These are phyloP conservation scores for Aspergillus tanneri DNA, from an alignment of 2,329 filamentous ascomycete species.

Conservation along the genomic window DNA sequence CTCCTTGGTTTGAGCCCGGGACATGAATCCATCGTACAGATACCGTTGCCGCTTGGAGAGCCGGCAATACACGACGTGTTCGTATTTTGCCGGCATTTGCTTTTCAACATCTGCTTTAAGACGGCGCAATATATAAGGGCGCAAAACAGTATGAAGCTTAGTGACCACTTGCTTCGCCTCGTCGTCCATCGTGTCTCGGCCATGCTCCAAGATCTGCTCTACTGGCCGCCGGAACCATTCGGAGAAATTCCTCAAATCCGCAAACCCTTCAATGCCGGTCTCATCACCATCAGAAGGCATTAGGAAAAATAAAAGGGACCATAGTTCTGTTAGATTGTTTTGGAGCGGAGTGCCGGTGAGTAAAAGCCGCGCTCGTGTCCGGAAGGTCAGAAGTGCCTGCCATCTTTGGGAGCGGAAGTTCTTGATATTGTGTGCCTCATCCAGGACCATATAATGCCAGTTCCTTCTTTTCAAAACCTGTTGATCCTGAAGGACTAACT, in stretches of 20 bases:
- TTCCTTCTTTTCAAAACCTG: slow-evolving; percentile 86
- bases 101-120: slow-evolving; percentile 97
- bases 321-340: slow-evolving; percentile 94
- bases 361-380: slow-evolving; percentile 80
- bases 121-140: slow-evolving; percentile 85
- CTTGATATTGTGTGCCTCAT: slow-evolving; percentile 99
- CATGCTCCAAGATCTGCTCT: slow-evolving; percentile 93
- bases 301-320: slow-evolving; percentile 94
- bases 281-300: slow-evolving; percentile 78
- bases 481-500: slow-evolving; percentile 90
- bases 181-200: slow-evolving; percentile 88
- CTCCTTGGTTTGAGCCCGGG: slow-evolving; percentile 80
- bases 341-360: slow-evolving; percentile 94
- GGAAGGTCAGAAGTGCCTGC: slow-evolving; percentile 92
- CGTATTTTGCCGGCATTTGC: slow-evolving; percentile 97
- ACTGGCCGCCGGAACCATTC: slow-evolving; percentile 95
- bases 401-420: slow-evolving; percentile 98
- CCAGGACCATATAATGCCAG: slow-evolving; percentile 98
- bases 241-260: slow-evolving; percentile 91
- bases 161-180: slow-evolving; percentile 88
- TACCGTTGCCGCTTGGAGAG: slow-evolving; percentile 93
- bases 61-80: slow-evolving; percentile 93
- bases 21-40: slow-evolving; percentile 94
- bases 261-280: slow-evolving; percentile 83
- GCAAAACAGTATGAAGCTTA: slow-evolving; percentile 89